phyloP scores from a whole-genome alignment of 345 rosid genomes.

The Salix purpurea region DNA sequence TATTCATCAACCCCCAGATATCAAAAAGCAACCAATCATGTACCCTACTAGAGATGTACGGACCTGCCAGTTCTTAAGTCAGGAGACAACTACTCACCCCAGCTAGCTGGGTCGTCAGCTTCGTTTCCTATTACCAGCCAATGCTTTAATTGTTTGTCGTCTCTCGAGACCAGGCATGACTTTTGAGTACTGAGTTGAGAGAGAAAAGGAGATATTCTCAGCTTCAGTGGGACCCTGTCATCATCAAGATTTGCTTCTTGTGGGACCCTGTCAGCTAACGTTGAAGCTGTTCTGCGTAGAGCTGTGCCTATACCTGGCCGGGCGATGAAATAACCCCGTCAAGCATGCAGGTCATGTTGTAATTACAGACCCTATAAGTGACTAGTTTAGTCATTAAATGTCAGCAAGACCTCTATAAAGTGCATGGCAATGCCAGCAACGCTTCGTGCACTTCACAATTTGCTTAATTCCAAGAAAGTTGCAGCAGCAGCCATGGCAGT shows the following conservation, averaged over 20 bases:
- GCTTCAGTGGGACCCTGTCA: neutral
- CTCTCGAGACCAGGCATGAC: neutral
- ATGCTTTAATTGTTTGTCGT: neutral
- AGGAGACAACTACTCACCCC: neutral
- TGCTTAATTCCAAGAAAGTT: neutral
- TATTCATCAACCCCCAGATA: neutral
- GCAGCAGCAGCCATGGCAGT: conserved; percentile 1
- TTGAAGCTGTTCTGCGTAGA: no score
- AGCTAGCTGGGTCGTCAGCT: neutral
- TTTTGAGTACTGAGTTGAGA: no score
- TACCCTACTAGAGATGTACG: neutral
- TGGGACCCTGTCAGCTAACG: no score
- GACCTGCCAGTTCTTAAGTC: neutral
- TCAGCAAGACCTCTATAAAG: conserved; percentile 18
- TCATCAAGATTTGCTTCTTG: no score
- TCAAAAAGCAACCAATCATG: neutral
- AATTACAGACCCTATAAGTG: neutral
- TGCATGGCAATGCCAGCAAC: neutral
- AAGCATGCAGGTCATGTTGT: neutral
- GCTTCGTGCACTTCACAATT: neutral
- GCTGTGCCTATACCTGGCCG: neutral
- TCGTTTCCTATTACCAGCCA: neutral
- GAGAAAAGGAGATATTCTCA: neutral
- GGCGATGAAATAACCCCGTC: neutral
- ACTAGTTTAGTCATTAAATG: conserved; percentile 2